Evolutionary conservation across 805 yeast genomes (phyloP).

Genomic region (Kuraishia capsulata): DNA sequence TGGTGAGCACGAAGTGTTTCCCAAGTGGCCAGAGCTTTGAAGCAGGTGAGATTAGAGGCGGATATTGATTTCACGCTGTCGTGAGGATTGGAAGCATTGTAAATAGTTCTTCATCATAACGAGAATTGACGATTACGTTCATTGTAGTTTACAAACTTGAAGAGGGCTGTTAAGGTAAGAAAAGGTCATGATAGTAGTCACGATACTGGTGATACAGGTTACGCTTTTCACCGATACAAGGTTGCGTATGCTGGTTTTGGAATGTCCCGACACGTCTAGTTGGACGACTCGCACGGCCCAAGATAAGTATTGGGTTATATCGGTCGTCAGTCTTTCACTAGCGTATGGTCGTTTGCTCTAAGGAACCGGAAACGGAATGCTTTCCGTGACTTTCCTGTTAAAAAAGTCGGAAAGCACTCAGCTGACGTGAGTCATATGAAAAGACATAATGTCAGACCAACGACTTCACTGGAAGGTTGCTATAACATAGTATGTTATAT

Average conservation of each 20-base stretch:
- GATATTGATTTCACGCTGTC: no score
- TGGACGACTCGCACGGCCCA: conserved; percentile 24
- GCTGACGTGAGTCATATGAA: conserved; percentile 42
- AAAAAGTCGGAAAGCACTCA: conserved; percentile 63
- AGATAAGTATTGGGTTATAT: conserved; percentile 16
- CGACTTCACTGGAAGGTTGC: conserved; percentile 28
- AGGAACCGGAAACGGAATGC: conserved; percentile 72
- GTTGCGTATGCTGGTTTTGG: no score
- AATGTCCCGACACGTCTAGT: conserved; percentile 49
- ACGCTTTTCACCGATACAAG: no score
- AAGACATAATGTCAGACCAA: conserved; percentile 34
- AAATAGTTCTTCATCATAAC: no score
- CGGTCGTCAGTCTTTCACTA: conserved; percentile 25
- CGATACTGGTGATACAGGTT: no score
- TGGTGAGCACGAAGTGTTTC: neutral
- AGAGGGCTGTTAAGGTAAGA: no score
- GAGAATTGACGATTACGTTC: no score
- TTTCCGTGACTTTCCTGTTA: conserved; percentile 67
- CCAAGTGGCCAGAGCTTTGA: no score
- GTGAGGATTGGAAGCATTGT: no score
- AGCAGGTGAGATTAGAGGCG: no score
- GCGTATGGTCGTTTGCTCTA: conserved; percentile 37
- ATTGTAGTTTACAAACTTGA: no score
- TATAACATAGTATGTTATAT: conserved; percentile 43
- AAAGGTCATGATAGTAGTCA: no score